Conservation (phyloP, 192 early-diverging fungal genomes). For the Podochytrium sp. region DNA sequence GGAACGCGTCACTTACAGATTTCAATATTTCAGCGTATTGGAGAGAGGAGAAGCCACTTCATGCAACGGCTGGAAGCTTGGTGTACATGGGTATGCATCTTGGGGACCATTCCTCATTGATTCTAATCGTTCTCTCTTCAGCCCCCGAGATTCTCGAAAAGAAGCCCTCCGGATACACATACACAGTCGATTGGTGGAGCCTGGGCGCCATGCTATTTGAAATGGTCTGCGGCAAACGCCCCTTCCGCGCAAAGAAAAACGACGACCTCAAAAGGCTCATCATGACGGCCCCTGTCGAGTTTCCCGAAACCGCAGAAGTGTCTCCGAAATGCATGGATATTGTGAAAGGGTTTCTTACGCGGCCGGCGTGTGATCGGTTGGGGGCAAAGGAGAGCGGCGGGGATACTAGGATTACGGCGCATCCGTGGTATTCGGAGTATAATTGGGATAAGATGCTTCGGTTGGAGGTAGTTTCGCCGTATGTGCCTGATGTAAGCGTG, state of each 20-base stretch:
- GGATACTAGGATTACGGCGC: constrained; percentile 50
- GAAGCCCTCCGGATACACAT: constrained; percentile 71
- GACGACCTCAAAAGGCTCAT: constrained; percentile 74
- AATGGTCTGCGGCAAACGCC: constrained; percentile 71
- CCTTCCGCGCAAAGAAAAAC: constrained; percentile 79
- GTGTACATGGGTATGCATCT: constrained; percentile 73
- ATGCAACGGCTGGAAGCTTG: constrained; percentile 54
- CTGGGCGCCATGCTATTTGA: constrained; percentile 68
- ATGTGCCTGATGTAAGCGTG: constrained; percentile 54
- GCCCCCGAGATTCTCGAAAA: constrained; percentile 51
- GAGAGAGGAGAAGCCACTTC: constrained; percentile 47
- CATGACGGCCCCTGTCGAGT: constrained; percentile 66
- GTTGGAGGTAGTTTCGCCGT: constrained; percentile 46
- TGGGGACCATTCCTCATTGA: not conserved
- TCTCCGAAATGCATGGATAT: constrained; percentile 23
- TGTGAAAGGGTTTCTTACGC: constrained; percentile 61
- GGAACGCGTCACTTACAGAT: constrained; percentile 57
- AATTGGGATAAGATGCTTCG: constrained; percentile 49
- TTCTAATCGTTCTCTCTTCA: constrained; percentile 1
- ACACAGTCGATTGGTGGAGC: constrained; percentile 96
- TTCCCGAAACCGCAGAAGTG: constrained; percentile 47
- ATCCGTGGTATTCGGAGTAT: constrained; percentile 46
- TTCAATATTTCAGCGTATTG: constrained; percentile 60
- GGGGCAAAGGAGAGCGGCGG: constrained; percentile 78
- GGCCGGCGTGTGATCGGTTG: constrained; percentile 76